Evolutionary conservation across 2,329 filamentous ascomycete genomes (phyloP).

Genomic region (Xylariaceae sp.): DNA sequence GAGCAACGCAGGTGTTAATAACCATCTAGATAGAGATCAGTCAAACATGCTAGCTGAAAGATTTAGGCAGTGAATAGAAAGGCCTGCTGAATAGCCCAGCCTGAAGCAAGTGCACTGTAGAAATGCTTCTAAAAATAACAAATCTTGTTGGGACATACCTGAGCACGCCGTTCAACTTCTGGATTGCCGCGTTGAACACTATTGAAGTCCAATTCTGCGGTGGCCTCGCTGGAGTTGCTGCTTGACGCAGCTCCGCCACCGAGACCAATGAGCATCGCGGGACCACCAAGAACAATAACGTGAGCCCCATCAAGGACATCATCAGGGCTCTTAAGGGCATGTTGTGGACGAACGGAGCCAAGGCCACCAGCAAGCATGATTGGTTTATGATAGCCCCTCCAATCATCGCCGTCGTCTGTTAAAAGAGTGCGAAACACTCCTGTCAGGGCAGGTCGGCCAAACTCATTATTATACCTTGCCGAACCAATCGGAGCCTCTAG

Average conservation of each 20-base stretch:
- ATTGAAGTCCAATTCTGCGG: conserved; percentile 92
- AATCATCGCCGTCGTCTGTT: conserved; percentile 59
- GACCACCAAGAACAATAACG: conserved; percentile 86
- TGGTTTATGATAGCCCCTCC: conserved; percentile 95
- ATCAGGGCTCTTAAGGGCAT: conserved; percentile 82
- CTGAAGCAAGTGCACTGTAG: neutral
- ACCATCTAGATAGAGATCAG: conserved; percentile 65
- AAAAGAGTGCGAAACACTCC: conserved; percentile 93
- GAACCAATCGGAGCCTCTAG: conserved; percentile 94
- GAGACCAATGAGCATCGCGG: conserved; percentile 96
- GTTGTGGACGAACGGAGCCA: conserved; percentile 87
- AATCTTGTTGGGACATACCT: conserved; percentile 54
- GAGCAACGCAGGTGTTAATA: conserved; percentile 88
- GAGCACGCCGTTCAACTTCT: conserved; percentile 91
- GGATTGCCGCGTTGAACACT: conserved; percentile 97
- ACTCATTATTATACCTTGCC: conserved; percentile 94
- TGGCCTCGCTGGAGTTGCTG: conserved; percentile 84
- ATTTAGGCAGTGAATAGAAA: neutral
- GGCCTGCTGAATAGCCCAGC: neutral
- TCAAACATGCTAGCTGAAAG: too few species aligned
- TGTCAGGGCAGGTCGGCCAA: conserved; percentile 84
- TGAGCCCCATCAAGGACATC: conserved; percentile 87
- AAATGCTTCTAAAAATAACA: too few species aligned
- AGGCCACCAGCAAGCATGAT: conserved; percentile 87
- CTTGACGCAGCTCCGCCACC: conserved; percentile 95